Evolutionary conservation across 2,329 filamentous ascomycete species (phyloP), one percentile per base, ranked within the genome.

Genomic region (Herpotrichia juniperi): DNA sequence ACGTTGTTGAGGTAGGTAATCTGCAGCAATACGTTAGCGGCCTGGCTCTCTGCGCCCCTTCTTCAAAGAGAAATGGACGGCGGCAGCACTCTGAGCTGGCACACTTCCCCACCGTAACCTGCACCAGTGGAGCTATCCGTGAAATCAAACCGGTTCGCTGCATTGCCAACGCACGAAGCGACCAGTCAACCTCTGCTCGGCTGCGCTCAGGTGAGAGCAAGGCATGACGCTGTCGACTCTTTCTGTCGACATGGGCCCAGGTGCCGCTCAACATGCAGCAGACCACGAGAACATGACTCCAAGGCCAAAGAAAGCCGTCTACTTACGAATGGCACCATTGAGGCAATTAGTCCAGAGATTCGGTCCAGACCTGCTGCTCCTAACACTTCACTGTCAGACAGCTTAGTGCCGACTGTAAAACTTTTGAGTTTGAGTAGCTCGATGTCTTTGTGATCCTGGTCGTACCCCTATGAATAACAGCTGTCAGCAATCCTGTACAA

Each of bases 301-400:
- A 45, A 32, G 42, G 40, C 37, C 34, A 52, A 44, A 17, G 48
- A 48, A 58, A 56, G 32, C 44, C 35, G 39, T 22, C 42, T 53
- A 83, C 90, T 88, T 78, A 96, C 91, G 77, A 93, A 96, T 35
- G 87, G 87, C 56, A 86, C 85, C 82, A 96, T 83, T 46, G 84
- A 81, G 26, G 79, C 78, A 58, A 96, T 77, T 19, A 91, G 75
- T 32, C 83, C 79, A 46, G 81, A 79, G 46, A 96, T 80, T 64
- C 83, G 83, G 25, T 86, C 82, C 73, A 91, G 82, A 14, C 84
- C 85, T 64, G 85, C 78, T 42, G 83, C 76, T 40, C 81, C 79
- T 30, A 86, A 78, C 17, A 96, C 79, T 42, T 90, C 79, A 9
- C 80, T 74, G 63, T 87, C 91, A 11, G 80, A 71, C 30, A 96